phyloP scores from a whole-genome alignment of 139 green algal genomes.

The Volvox reticuliferus region DNA sequence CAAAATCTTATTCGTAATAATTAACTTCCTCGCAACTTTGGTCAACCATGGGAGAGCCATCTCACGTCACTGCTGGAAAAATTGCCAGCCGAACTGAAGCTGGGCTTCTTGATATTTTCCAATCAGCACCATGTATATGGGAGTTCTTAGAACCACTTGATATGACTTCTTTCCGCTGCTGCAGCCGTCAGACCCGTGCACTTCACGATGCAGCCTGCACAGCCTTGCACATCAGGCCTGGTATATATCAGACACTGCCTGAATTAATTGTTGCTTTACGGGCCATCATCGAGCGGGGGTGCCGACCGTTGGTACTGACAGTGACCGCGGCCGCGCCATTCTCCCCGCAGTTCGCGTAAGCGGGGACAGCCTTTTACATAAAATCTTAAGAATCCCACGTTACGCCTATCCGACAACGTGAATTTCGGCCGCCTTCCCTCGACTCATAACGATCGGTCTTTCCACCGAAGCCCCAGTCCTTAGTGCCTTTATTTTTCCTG shows the following conservation, averaged over 20 bases:
- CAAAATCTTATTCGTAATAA: background rate
- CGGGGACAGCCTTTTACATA: too few species aligned
- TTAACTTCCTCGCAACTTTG: background rate
- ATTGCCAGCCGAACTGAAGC: background rate
- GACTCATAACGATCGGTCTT: too few species aligned
- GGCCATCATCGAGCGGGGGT: background rate
- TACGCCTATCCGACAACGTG: too few species aligned
- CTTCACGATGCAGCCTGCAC: conserved; percentile 25
- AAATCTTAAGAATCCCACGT: too few species aligned
- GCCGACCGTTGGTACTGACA: background rate
- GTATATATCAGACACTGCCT: background rate
- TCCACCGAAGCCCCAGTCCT: too few species aligned
- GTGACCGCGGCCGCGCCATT: background rate
- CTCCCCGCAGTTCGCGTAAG: background rate
- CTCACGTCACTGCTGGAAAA: background rate
- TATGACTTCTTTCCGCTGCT: background rate
- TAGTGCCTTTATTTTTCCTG: too few species aligned
- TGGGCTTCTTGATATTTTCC: conserved; percentile 7
- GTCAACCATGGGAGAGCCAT: background rate
- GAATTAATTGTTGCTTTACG: background rate
- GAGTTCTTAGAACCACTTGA: background rate
- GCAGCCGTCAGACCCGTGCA: background rate
- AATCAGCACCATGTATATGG: conserved; percentile 15
- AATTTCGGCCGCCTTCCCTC: too few species aligned
- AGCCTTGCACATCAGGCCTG: background rate